phyloP scores from a whole-genome alignment of 768 basidiomycete genomes.

The Macrolepiota dolichaula region DNA sequence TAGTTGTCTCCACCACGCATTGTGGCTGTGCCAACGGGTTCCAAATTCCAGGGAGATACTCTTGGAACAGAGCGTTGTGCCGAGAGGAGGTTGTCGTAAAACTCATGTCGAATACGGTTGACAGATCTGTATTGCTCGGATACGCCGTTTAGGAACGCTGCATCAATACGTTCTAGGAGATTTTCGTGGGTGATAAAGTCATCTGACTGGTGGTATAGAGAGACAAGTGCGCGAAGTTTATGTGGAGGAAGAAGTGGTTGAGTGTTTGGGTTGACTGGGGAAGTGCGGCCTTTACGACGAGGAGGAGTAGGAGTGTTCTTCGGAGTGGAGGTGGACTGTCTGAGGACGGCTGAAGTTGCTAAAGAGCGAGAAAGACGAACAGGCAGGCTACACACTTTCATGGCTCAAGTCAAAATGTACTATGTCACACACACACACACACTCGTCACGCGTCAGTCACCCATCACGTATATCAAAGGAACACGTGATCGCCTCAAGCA shows the following conservation, averaged over 20 bases:
- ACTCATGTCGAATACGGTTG: slow-evolving; percentile 13
- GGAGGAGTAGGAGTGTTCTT: background rate
- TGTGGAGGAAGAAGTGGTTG: slow-evolving; percentile 44
- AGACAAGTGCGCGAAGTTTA: slow-evolving; percentile 69
- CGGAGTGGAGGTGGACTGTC: background rate
- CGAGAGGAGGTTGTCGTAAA: slow-evolving; percentile 18
- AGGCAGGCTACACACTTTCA: background rate
- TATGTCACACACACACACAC: background rate
- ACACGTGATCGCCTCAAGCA: no score
- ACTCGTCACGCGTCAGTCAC: no score
- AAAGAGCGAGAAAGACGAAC: slow-evolving; percentile 3
- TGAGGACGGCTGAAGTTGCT: background rate
- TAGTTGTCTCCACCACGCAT: background rate
- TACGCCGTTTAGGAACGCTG: slow-evolving; percentile 43
- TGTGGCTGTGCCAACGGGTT: slow-evolving; percentile 4
- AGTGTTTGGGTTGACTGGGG: slow-evolving; percentile 18
- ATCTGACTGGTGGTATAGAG: slow-evolving; percentile 75
- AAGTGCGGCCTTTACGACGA: slow-evolving; percentile 7
- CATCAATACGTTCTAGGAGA: slow-evolving; percentile 60
- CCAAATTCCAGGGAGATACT: slow-evolving; percentile 34
- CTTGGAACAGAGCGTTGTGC: slow-evolving; percentile 29
- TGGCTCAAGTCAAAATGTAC: background rate
- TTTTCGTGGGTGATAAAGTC: slow-evolving; percentile 70
- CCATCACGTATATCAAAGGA: no score
- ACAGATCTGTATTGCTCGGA: background rate